A percentile compares a stretch with the other conserved stretches of the same genome.
phyloP scores from a whole-genome alignment of 225 moss, liverwort and hornwort species.

The Lunularia cruciata region DNA sequence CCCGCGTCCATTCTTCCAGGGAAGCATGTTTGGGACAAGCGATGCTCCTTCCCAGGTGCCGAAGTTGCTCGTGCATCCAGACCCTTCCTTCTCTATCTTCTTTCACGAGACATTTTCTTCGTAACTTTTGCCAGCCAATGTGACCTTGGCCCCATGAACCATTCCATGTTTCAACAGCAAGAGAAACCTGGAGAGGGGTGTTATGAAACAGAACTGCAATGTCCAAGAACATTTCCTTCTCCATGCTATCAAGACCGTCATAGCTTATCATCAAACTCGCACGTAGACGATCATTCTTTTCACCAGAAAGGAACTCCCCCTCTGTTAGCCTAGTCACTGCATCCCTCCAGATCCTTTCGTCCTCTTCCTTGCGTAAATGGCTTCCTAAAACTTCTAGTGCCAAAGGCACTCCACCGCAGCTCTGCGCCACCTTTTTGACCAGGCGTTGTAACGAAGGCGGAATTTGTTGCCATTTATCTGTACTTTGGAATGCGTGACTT shows the following conservation, averaged over 20 bases:
- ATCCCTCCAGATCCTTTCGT: neutral
- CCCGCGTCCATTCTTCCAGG: too few species aligned
- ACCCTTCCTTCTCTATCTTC: neutral
- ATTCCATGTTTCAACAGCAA: neutral
- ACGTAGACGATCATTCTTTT: neutral
- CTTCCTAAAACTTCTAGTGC: constrained; percentile 6
- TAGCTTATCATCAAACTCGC: neutral
- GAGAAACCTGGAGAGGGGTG: neutral
- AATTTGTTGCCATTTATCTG: neutral
- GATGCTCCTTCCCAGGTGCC: neutral
- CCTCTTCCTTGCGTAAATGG: neutral
- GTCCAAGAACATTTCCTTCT: neutral
- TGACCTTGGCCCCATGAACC: neutral
- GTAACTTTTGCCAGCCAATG: neutral
- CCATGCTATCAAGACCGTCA: neutral
- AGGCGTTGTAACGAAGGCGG: neutral
- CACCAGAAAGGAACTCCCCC: neutral
- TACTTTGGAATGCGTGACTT: neutral
- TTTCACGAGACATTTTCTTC: neutral
- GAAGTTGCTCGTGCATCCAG: neutral
- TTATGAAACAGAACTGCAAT: neutral
- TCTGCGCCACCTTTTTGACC: neutral
- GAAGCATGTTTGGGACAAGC: too few species aligned
- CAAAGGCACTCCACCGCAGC: neutral
- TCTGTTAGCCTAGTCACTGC: neutral